Evolutionary conservation across 495 filamentous ascomycete genomes (phyloP).

Genomic region (Chaetomidium leptoderma): DNA sequence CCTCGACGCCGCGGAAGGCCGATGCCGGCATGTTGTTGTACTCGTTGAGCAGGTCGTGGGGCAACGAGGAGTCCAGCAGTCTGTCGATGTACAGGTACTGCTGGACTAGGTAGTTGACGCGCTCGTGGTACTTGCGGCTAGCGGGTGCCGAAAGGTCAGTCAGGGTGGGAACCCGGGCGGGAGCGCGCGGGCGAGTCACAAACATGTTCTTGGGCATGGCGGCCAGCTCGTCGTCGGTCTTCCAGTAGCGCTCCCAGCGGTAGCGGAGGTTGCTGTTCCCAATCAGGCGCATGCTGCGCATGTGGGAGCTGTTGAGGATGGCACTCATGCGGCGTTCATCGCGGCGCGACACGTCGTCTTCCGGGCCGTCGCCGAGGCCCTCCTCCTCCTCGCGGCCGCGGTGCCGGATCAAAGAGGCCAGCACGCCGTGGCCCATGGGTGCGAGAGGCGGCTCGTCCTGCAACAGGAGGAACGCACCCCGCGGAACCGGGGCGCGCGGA

Average conservation of each 20-base stretch:
- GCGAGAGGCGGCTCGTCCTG: conserved; percentile 36
- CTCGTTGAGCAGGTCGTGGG: conserved; percentile 80
- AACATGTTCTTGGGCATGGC: conserved; percentile 61
- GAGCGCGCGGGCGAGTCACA: conserved; percentile 16
- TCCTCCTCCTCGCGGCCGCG: conserved; percentile 34
- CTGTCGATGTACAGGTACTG: conserved; percentile 89
- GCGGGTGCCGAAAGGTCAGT: not conserved
- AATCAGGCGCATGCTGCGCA: conserved; percentile 73
- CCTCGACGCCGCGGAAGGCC: conserved; percentile 41
- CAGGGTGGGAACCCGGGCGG: not conserved
- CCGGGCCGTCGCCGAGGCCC: conserved; percentile 13
- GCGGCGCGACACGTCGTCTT: conserved; percentile 35
- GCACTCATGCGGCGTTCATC: conserved; percentile 50
- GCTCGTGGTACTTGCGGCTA: conserved; percentile 75
- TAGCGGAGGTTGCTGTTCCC: conserved; percentile 73
- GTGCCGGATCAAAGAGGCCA: conserved; percentile 38
- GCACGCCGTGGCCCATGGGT: conserved; percentile 29
- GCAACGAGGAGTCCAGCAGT: conserved; percentile 82
- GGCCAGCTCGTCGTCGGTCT: conserved; percentile 60
- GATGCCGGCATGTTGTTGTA: conserved; percentile 57
- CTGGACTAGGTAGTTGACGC: conserved; percentile 75
- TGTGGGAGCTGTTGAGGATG: conserved; percentile 61
- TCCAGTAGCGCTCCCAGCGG: conserved; percentile 70
- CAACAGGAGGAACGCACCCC: conserved; percentile 32
- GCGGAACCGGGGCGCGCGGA: conserved; percentile 23